Base-by-base conservation (phyloP, 106 monocot species). In the Dendrobium huoshanense region DNA sequence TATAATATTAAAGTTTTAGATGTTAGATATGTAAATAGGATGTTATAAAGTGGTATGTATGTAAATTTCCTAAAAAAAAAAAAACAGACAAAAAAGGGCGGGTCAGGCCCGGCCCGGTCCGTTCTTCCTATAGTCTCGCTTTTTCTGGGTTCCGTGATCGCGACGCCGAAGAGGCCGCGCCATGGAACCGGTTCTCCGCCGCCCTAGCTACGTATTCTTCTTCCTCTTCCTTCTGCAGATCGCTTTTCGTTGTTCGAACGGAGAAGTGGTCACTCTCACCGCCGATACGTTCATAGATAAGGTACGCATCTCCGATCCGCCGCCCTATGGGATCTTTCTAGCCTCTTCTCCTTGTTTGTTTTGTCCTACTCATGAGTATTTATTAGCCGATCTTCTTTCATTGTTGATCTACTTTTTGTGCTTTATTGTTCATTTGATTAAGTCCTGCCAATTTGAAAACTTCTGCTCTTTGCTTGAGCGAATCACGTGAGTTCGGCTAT, bases 211-310 rank as follows among this genome's bases (percentile, higher is more conserved):
- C 70, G 29, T 70, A 2, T 70, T 31, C 0, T 20, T 74, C 74
- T 22, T 74, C 41, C n/a, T 74, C 43, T n/a, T 8, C 20, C 58
- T 92, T 75, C 37, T 84, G 40, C 22, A 75, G 59, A 40, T 64
- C 64, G 67, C 79, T 11, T 44, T 79, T 55, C 51, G 77, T 55
- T 59, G 18, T 9, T 43, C 86, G 10, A 43, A 37, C 25, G 90
- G 88, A 22, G 98, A 95, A 19, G 92, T 95, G 18, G 86, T 94
- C 33, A 92, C 90, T 55, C 92, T 95, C 75, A 95, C 91, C 17
- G 87, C 83, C 4, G 92, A 99, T 9, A 93, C 95, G 44, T 99
- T 99, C 87, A 19, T 86, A 25, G 98, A 99, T 81, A 99, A 99
- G 91, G 95, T 98, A 83, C 76, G 76, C 25, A 33, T 29, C 5